Evolutionary conservation across 164 flowering plant genomes (phyloP), one percentile per base, ranked within the genome.

Genomic region (Magnolia kwangsiensis): DNA sequence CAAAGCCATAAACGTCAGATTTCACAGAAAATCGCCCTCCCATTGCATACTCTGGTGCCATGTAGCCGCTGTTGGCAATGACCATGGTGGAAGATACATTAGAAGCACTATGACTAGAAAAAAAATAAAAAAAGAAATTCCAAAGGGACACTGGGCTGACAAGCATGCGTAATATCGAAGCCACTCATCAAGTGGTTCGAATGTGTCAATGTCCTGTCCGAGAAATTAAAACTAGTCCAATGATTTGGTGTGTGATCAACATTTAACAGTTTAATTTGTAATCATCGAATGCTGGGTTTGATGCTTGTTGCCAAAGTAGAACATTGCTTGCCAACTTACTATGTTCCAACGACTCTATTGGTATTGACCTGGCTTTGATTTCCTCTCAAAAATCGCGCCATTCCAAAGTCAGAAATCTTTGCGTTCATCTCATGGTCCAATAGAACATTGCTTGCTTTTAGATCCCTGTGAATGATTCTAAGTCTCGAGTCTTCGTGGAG

Each of bases 401-500:
- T 50, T 14, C 91, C 88, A 78, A 88, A 88, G 71, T 88, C 87
- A n/a, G 89, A 79, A 63, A 88, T 88, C 59, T 83, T 88, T 0
- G 89, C 86, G 18, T 59, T 79, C 87, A 87, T 80, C 1, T 80
- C 75, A 2, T 16, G 50, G 51, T 85, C 89, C 6, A 88, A 74
- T 18, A 86, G 27, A 27, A 86, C 51, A 37, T 88, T 86, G 73
- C 89, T 80, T 0, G 86, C 81, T 69, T 88, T 88, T 16, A 88
- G 82, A 77, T 88, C 91, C 6, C 89, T 69, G 21, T 88, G 91
- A 11, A 88, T 84, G 14, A 86, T 79, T 63, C 80, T 76, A 16
- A 85, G 29, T 9, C 75, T 55, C 0, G 89, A 88, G 61, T 85
- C 88, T 67, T 78, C 76, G 51, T 88, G 91, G 45, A 88, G 87